Base-by-base conservation (phyloP, 352 stramenopile genomes). In the Aphanomyces euteiches region DNA sequence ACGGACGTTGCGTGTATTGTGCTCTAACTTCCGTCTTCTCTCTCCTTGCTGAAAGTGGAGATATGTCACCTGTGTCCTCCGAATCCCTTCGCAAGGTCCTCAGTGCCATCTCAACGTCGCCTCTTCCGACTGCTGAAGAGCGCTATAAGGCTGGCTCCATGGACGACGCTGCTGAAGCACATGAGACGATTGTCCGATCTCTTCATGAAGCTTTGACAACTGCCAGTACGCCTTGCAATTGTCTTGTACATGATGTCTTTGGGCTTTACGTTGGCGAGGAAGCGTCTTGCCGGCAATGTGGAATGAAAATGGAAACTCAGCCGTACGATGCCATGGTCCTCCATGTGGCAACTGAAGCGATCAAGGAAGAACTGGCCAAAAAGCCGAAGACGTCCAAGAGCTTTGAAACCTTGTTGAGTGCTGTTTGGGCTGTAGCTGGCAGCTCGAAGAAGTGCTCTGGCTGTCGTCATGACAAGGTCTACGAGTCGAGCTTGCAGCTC, bases 291-390 rank as follows among this genome's bases (percentile, higher is more conserved):
- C 4, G 5, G 13, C 36, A 48, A 28, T 70, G 64, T 47, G 17
- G 40, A 12, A 63, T 37, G 10, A 43, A 34, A 43, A 70, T 70
- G 64, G 37, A 19, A 43, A 53, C 64, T 4, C 8, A n/a, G 37
- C 28, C 48, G n/a, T 70, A 70, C 54, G 64, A 70, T 50, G 43
- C 64, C 13, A 70, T 70, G 64, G 38, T 64, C 17, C n/a, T 70
- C 38, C 34, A 54, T 15, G 64, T 50, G 37, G 38, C 64, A 28
- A 70, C 64, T 5, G 64, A 54, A 10, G 17, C 54, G 6, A 61
- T 61, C 15, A 61, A 61, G 54, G 54, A 40, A 1, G 7, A 19
- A 41, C 54, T 39, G 17, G 10, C 28, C 19, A 61, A 37, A 39
- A 61, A 12, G 10, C 8, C 50, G 3, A 61, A 37, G 28, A 8